Base-by-base conservation (phyloP, 176 grass and related monocot species). In the Melocanna baccifera region DNA sequence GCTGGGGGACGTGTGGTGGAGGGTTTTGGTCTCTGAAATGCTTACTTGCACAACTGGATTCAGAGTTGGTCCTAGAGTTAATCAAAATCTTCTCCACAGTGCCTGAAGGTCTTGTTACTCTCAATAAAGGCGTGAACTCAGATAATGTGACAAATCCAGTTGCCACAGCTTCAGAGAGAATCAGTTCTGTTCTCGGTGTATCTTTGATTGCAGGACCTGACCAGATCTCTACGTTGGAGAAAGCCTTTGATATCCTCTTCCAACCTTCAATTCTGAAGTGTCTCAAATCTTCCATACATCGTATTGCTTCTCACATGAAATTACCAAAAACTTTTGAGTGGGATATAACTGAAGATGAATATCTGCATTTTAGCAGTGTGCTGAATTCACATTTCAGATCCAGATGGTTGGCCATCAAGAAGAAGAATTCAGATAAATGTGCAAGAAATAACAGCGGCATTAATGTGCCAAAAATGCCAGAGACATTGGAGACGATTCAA, bases 1-100 rank as follows among this genome's bases (percentile, higher is more conserved):
- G 96, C 40, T 99, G 96, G 96, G 96, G 91, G 61, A 87, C 78
- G 25, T 83, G 68, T 51, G 89, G 91, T 61, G 93, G 96, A 81
- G 96, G 93, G 13, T 91, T 96, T 83, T 99, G 96, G 96, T 99
- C 96, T 82, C 71, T 84, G 19, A 91, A 92, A 76, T 93, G 46
- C 62, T 28, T 96, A 61, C 77, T 95, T 59, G 82, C 83, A 73
- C 93, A 91, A 73, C 62, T 84, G 69, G 96, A 99, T 87, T 89
- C 91, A 71, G 83, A 87, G 41, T 85, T 99, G 77, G 22, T 92
- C 51, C 79, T 99, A 77, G 88, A 91, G 67, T 88, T 99, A 69
- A 78, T 94, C 63, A 87, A 89, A 76, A 84, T 62, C n/a, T 87
- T 91, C 51, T 88, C 88, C 57, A 14, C 78, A 57, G 58, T 61